A percentile compares a stretch with the other conserved stretches of the same genome.
These are phyloP conservation scores for Onygena corvina DNA, from an alignment of 2,329 filamentous ascomycete genomes.

Conservation along the genomic window DNA sequence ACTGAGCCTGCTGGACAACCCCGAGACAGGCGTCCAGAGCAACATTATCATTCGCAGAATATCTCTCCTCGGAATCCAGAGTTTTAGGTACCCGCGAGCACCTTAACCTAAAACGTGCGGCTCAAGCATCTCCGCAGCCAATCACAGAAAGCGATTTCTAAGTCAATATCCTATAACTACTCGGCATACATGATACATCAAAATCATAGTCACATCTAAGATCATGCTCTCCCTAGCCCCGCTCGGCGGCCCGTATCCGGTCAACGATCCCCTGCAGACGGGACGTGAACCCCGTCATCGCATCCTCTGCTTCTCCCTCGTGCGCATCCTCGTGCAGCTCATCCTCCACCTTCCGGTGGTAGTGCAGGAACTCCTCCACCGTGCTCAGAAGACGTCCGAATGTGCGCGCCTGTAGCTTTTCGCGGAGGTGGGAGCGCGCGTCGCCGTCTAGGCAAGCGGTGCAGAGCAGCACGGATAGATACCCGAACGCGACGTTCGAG, in stretches of 20 bases:
- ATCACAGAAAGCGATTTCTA: not conserved
- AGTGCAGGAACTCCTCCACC: conserved; percentile 50
- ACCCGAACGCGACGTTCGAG: conserved; percentile 73
- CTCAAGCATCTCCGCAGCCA: not conserved
- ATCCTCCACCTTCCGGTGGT: conserved; percentile 48
- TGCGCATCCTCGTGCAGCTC: conserved; percentile 32
- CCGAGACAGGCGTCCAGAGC: no score
- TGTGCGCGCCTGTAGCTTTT: conserved; percentile 35
- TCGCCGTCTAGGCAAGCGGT: conserved; percentile 55
- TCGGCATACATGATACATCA: not conserved
- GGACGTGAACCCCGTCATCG: conserved; percentile 41
- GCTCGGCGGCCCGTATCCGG: conserved; percentile 26
- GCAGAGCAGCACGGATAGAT: conserved; percentile 71
- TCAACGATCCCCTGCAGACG: conserved; percentile 44
- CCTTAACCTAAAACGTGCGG: not conserved
- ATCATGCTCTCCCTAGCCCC: not conserved
- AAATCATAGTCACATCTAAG: not conserved
- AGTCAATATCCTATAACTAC: not conserved
- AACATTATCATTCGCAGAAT: no score
- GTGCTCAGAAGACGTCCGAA: conserved; percentile 43
- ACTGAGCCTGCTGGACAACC: no score
- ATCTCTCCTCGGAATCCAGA: no score
- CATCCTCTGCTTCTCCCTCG: conserved; percentile 31
- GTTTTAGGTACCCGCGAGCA: not conserved
- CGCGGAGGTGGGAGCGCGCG: conserved; percentile 34